Base-by-base conservation (phyloP, 768 basidiomycete species). In the Neoboletus magnificus region DNA sequence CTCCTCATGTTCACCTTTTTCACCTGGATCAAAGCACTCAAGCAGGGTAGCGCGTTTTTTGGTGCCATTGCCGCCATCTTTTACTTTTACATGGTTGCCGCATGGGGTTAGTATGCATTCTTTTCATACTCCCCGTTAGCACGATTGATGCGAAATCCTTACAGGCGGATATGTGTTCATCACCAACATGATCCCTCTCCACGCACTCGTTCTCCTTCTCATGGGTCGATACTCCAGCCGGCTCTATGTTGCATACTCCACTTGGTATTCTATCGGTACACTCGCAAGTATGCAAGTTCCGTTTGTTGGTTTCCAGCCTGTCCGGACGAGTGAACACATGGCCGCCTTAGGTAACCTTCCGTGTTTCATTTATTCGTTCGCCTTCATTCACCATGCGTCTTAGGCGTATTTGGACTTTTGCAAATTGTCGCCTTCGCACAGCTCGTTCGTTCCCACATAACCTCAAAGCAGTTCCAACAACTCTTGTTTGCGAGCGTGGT, bases 61-160 rank as follows among this genome's bases (percentile, higher is more conserved):
- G 96, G 93, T 22, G 91, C 91, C 25, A 66, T 91, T 39, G 87
- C 97, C 43, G 97, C 95, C 18, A 75, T 98, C 4, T 98, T 98
- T 76, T 99, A 99, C 76, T 98, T 98, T 63, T 99, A 98, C 81
- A 99, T 99, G 97, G 97, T 99, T n/a, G 96, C 97, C 50, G 97
- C 97, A 30, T 99, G 97, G 97, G 97, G 96, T 89, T 64, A 55
- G 82, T 74, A 15, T 16, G 1, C 25, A 5, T 45, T 36, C 5
- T 27, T 39, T 30, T 12, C 30, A 35, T 32, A 16, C 16, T 37
- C 20, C 20, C 41, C 22, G 4, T 37, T 13, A 15, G 2, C 12
- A 33, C 49, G 23, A 48, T 50, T 69, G 46, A 69, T 35, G n/a
- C 40, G 37, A 35, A 30, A 20, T 49, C 54, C 5, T 37, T 33